Percentiles rank a stretch among this genome's conserved stretches.
Conservation (phyloP, 2,329 filamentous ascomycete species). For the Xylariaceae sp. region DNA sequence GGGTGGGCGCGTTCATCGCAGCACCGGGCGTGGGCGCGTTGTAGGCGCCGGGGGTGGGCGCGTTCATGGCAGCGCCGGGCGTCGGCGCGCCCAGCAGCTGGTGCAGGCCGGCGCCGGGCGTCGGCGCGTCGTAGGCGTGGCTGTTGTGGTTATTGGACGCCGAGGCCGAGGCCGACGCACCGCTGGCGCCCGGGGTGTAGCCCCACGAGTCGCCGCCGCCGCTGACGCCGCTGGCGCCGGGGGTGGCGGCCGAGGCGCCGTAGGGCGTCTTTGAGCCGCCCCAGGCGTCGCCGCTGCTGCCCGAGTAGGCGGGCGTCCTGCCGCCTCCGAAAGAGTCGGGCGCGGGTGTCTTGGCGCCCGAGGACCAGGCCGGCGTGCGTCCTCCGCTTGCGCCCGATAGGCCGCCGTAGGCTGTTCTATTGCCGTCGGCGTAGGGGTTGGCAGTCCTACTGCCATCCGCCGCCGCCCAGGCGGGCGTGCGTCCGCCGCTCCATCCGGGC, state of each 20-base stretch:
- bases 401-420: conserved; percentile 72
- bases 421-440: conserved; percentile 62
- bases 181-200: conserved; percentile 44
- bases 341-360: conserved; percentile 65
- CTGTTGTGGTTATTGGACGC: too few species aligned
- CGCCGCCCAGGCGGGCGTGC: conserved; percentile 67
- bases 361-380: conserved; percentile 71
- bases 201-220: conserved; percentile 54
- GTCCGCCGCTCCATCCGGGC: conserved; percentile 57
- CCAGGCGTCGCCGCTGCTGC: conserved; percentile 49
- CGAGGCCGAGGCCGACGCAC: too few species aligned
- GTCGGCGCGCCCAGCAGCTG: conserved; percentile 53
- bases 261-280: conserved; percentile 76
- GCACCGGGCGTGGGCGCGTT: conserved; percentile 58
- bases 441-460: conserved; percentile 59
- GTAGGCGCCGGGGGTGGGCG: conserved; percentile 64
- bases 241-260: conserved; percentile 51
- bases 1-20: conserved; percentile 60
- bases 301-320: conserved; percentile 58
- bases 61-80: conserved; percentile 54
- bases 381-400: too few species aligned
- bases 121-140: conserved; percentile 62
- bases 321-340: conserved; percentile 60
- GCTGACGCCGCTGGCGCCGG: conserved; percentile 48
- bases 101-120: conserved; percentile 51